These are phyloP conservation scores for Aspergillus thermomutatus DNA, from an alignment of 2,329 filamentous ascomycete genomes.

Conservation along the genomic window DNA sequence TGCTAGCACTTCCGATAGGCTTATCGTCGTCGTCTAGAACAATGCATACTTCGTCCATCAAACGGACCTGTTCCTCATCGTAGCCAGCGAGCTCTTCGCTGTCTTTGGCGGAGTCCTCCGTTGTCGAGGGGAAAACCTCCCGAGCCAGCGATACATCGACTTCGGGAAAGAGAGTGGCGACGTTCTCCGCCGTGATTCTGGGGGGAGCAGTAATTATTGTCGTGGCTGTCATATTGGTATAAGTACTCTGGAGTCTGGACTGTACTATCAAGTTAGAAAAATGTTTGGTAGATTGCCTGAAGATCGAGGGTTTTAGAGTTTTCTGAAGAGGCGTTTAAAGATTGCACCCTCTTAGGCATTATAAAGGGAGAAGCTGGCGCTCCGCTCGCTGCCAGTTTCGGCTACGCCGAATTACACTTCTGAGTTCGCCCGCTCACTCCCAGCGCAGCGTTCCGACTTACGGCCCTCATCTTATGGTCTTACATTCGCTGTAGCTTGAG, in stretches of 20 bases:
- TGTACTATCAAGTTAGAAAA: neutral
- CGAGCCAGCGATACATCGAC: constrained; percentile 60
- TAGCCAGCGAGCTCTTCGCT: constrained; percentile 77
- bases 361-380: no score
- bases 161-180: constrained; percentile 85
- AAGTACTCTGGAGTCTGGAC: neutral
- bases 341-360: neutral
- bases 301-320: neutral
- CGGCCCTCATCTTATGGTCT: no score
- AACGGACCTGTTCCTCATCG: constrained; percentile 92
- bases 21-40: constrained; percentile 88
- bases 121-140: constrained; percentile 44
- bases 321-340: neutral
- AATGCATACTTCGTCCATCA: constrained; percentile 99
- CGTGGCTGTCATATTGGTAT: constrained; percentile 41
- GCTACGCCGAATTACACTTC: no score
- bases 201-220: constrained; percentile 50
- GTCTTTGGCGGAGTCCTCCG: constrained; percentile 41
- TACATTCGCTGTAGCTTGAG: no score
- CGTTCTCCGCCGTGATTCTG: constrained; percentile 78
- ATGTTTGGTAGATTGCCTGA: neutral
- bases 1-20: constrained; percentile 93
- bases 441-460: no score
- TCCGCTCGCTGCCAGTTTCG: no score
- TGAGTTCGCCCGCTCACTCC: no score